Evolutionary conservation across 1,139 yeast genomes (phyloP).

Genomic region (Kodamaea derodonti): DNA sequence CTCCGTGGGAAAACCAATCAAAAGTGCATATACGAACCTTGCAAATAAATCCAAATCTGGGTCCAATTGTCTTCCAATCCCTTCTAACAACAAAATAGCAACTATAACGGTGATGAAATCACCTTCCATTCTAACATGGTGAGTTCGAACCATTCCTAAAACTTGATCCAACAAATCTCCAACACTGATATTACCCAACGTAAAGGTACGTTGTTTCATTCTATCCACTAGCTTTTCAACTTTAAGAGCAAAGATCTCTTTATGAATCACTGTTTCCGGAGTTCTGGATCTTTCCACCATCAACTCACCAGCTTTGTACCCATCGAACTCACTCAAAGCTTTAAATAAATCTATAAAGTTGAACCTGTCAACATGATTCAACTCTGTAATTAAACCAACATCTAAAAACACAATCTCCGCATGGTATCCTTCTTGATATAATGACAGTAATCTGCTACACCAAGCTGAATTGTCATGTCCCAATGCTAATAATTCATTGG

Average conservation of each 20-base stretch:
- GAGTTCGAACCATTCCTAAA: slow-evolving; percentile 83
- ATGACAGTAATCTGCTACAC: slow-evolving; percentile 43
- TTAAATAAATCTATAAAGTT: slow-evolving; percentile 88
- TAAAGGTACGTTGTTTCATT: slow-evolving; percentile 84
- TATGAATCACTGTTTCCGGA: slow-evolving; percentile 85
- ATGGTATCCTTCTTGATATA: slow-evolving; percentile 62
- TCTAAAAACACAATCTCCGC: slow-evolving; percentile 92
- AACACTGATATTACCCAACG: slow-evolving; percentile 85
- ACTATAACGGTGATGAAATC: slow-evolving; percentile 93
- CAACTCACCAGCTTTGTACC: slow-evolving; percentile 88
- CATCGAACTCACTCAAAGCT: slow-evolving; percentile 88
- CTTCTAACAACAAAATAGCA: slow-evolving; percentile 85
- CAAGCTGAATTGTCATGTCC: slow-evolving; percentile 43
- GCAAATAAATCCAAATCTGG: slow-evolving; percentile 92
- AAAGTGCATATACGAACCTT: slow-evolving; percentile 74
- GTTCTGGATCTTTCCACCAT: slow-evolving; percentile 94
- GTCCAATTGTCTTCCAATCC: slow-evolving; percentile 90
- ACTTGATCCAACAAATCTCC: slow-evolving; percentile 89
- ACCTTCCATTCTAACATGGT: slow-evolving; percentile 97
- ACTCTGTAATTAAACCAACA: slow-evolving; percentile 88
- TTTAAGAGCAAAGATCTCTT: slow-evolving; percentile 80
- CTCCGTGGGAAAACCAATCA: slow-evolving; percentile 56
- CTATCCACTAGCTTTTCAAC: slow-evolving; percentile 79
- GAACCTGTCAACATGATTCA: slow-evolving; percentile 69
- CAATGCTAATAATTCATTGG: slow-evolving; percentile 40